Evolutionary conservation across 345 rosid species (phyloP).

Genomic region (Mercurialis annua): DNA sequence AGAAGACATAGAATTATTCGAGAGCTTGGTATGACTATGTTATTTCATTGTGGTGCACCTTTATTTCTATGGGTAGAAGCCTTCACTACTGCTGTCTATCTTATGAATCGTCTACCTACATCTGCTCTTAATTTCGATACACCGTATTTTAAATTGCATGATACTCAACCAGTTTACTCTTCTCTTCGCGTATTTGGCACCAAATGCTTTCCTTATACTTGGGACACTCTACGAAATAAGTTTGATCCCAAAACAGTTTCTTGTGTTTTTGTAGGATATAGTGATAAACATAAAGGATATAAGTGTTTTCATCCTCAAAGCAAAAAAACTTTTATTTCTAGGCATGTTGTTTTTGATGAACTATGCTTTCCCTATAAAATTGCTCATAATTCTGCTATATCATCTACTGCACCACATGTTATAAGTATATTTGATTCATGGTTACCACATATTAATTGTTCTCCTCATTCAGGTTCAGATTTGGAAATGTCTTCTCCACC

Average conservation of each 20-base stretch:
- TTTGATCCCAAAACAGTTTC: slow-evolving; percentile 8
- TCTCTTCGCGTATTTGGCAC: background rate
- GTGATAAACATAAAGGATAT: slow-evolving; percentile 1
- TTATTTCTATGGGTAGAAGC: background rate
- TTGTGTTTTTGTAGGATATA: slow-evolving; percentile 2
- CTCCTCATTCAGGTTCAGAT: background rate
- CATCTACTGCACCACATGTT: background rate
- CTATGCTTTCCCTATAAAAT: background rate
- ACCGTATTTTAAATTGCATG: background rate
- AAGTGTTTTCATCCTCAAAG: background rate
- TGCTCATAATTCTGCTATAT: accelerated
- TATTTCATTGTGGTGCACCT: background rate
- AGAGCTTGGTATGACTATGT: no score
- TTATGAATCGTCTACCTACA: background rate
- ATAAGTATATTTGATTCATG: slow-evolving; percentile 2
- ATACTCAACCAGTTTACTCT: background rate
- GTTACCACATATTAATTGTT: background rate
- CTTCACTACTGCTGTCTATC: background rate
- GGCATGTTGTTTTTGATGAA: slow-evolving; percentile 3
- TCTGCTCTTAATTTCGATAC: no score
- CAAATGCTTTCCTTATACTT: slow-evolving; percentile 1
- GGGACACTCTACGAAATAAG: background rate
- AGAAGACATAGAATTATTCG: no score
- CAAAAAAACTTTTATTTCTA: background rate
- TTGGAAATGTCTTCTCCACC: background rate